A percentile compares a stretch with the other conserved stretches of the same genome.
These are phyloP conservation scores for Sphagnurus paluster DNA, from an alignment of 1,284 basidiomycete species.

Conservation along the genomic window DNA sequence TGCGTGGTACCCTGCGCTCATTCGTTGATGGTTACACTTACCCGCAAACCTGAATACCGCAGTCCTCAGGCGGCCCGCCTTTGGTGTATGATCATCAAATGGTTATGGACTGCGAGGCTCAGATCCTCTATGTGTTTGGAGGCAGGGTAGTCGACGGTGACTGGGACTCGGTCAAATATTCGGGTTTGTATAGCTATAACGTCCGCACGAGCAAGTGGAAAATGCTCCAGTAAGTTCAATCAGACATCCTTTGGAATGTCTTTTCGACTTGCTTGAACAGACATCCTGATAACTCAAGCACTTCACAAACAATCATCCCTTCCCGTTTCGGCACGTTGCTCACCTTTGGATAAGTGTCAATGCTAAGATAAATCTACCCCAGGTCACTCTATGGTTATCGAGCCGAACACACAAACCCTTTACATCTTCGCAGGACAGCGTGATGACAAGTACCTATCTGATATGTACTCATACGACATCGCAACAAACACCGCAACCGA, in stretches of 20 bases:
- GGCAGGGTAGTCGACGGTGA: slow-evolving; percentile 72
- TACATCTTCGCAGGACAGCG: slow-evolving; percentile 74
- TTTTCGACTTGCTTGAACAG: slow-evolving; percentile 21
- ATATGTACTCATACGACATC: slow-evolving; percentile 75
- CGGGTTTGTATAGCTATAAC: slow-evolving; percentile 72
- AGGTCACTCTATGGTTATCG: slow-evolving; percentile 81
- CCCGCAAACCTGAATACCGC: slow-evolving; percentile 3
- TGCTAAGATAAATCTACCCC: slow-evolving; percentile 2
- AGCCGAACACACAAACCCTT: slow-evolving; percentile 53
- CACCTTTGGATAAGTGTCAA: background rate
- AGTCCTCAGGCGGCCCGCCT: slow-evolving; percentile 70
- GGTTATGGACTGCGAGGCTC: slow-evolving; percentile 70
- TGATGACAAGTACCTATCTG: slow-evolving; percentile 62
- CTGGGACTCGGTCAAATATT: slow-evolving; percentile 56
- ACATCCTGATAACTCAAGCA: slow-evolving; percentile 31
- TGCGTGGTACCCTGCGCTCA: slow-evolving; percentile 32
- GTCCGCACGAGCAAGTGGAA: slow-evolving; percentile 64
- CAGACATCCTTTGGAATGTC: slow-evolving; percentile 1
- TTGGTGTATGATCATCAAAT: slow-evolving; percentile 83
- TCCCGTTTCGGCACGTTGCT: slow-evolving; percentile 56
- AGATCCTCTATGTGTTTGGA: slow-evolving; percentile 78
- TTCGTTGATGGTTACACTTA: background rate
- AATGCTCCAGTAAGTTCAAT: slow-evolving; percentile 57
- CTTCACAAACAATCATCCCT: slow-evolving; percentile 41
- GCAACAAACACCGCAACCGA: slow-evolving; percentile 57